Evolutionary conservation across 1,284 basidiomycete genomes (phyloP), one percentile per base, ranked within the genome.

Genomic region (Ustilago nuda): DNA sequence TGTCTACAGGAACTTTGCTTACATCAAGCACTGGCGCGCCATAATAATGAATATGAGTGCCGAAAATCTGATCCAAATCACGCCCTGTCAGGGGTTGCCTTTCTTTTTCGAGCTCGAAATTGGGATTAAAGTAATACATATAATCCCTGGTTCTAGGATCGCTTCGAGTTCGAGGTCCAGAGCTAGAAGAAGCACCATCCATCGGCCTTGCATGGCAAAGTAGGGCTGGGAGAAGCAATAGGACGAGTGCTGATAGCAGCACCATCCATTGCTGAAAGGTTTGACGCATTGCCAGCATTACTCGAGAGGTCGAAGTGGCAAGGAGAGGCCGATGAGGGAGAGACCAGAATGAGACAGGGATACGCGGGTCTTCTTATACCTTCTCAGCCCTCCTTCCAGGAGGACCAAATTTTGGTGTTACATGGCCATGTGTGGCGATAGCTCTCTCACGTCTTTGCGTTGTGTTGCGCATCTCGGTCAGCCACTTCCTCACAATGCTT

Each of bases 191-290:
- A 8, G 17, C 39, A 19, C 43, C 7, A 15, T 51, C 0, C 58
- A 35, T 51, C 4, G 54, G 45, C 4, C 13, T 3, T 8, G 56
- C 56, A 12, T n/a, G n/a, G 23, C 60, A 53, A 17, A 55, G n/a
- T 27, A 27, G 23, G 3, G 41, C 30, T 6, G 37, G 8, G n/a
- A 45, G 27, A 0, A 59, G 51, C 30, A 68, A 45, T 33, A 9
- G 55, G 19, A 62, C 50, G 36, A 46, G 33, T 23, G 51, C 51
- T 46, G 43, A 35, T 43, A 64, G 19, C 55, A 57, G 41, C 61
- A 57, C 51, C 32, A 52, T 45, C 35, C 52, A 54, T 37, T 51
- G 15, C 32, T 32, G n/a, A 27, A 17, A 13, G 8, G 17, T 19
- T 33, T 54, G 48, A 52, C 23, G 30, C 43, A 55, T 45, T 37